Evolutionary conservation across 2,329 filamentous ascomycete species (phyloP).

Genomic region (Botryosphaeria dothidea): DNA sequence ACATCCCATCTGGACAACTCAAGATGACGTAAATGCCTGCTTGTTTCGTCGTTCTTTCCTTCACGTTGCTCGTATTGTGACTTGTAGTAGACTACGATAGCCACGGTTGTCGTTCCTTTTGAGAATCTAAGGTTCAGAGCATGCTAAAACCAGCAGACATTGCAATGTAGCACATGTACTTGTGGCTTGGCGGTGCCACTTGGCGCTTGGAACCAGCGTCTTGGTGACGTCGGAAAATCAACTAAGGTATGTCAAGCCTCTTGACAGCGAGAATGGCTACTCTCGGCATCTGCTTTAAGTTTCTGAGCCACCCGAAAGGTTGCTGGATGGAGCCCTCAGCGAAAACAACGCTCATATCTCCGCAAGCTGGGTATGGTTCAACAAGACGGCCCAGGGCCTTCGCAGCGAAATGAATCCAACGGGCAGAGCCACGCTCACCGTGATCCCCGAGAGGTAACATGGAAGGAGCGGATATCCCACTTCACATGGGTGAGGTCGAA

Average conservation of each 20-base stretch:
- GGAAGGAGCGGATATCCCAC: constrained; percentile 20
- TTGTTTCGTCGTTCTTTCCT: background rate
- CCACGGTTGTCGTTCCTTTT: background rate
- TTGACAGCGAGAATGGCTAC: background rate
- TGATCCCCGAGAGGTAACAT: background rate
- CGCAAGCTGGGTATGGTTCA: background rate
- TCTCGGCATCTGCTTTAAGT: no score
- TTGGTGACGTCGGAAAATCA: background rate
- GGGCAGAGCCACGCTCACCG: background rate
- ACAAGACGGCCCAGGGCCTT: background rate
- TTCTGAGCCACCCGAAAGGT: no score
- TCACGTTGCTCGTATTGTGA: background rate
- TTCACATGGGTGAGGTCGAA: constrained; percentile 37
- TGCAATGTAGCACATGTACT: background rate
- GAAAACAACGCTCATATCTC: no score
- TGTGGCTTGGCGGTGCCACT: background rate
- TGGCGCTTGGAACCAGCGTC: background rate
- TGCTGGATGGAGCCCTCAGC: no score
- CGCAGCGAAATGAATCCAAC: background rate
- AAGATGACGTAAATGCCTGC: background rate
- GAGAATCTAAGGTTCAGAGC: background rate
- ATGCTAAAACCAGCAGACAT: background rate
- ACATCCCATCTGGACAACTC: background rate
- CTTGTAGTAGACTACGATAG: background rate
- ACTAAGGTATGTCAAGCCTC: background rate